Evolutionary conservation across 148 eudicot genomes (phyloP), one percentile per base, ranked within the genome.

Genomic region (Cornus kousa): DNA sequence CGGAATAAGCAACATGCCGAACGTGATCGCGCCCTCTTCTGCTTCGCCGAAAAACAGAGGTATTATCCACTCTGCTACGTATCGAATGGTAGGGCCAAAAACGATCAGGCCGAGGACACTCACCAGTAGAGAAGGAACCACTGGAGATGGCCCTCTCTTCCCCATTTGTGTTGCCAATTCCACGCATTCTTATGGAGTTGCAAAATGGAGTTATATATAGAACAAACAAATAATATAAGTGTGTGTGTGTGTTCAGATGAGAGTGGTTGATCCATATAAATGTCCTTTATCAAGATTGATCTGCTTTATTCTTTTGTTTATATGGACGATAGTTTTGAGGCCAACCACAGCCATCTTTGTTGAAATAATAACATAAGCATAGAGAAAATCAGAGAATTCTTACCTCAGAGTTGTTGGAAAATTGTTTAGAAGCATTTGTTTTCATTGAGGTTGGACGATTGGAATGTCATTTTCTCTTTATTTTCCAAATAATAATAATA

Each of bases 111-210:
- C 22, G 11, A 82, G 69, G 24, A 77, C 33, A 3, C 79, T 81
- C 28, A 86, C 80, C 75, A 82, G 74, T 24, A 85, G 35, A 74
- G 67, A 67, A 20, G 88, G 85, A 62, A 85, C 74, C 55, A 80
- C 7, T 57, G 88, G 88, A 62, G 88, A 85, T 74, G 88, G 88
- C 67, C 88, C 88, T 77, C 73, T 77, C 53, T 53, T 80, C 16
- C 73, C 40, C 86, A 83, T 83, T 33, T 79, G 50, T 71, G 65
- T 71, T 70, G 17, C 37, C 37, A 35, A 35, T 1, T 35, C 37
- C 22, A 32, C 23, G n/a, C 16, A 12, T 2, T 9, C 33, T 23
- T 0, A 68, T 7, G 8, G 71, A 11, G 37, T 13, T 17, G 10
- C 48, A 43, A 8, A n/a, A 13, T 23, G 69, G 17, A 23, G 12